phyloP scores from a whole-genome alignment of 129 eudicot species.

The Glebionis coronaria region DNA sequence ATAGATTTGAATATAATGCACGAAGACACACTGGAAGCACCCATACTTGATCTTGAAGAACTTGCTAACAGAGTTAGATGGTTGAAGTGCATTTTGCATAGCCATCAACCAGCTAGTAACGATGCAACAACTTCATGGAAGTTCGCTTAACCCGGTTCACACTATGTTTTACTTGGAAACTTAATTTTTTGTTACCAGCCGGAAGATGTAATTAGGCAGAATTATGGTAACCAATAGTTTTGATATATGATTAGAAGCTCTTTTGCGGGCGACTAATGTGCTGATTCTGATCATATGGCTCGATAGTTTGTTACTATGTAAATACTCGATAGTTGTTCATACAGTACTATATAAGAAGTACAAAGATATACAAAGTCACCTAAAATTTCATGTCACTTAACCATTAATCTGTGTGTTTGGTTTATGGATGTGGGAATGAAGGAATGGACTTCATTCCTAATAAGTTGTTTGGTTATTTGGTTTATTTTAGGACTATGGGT shows the following conservation, averaged over 20 bases:
- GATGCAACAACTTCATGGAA: conserved; percentile 10
- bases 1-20: conserved; percentile 19
- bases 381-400: too few relatives aligned
- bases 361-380: too few relatives aligned
- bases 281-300: too few relatives aligned
- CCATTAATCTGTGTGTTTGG: too few relatives aligned
- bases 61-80: conserved; percentile 57
- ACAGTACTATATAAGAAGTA: too few relatives aligned
- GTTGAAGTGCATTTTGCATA: conserved; percentile 42
- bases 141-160: neutral
- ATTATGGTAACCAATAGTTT: neutral
- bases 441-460: too few relatives aligned
- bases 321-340: too few relatives aligned
- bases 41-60: conserved; percentile 62
- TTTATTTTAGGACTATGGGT: too few relatives aligned
- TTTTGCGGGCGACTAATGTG: too few relatives aligned
- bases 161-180: neutral
- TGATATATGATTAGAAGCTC: too few relatives aligned
- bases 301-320: conserved; percentile 18
- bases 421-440: too few relatives aligned
- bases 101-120: neutral
- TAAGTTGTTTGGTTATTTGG: too few relatives aligned
- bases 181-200: neutral
- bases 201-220: neutral
- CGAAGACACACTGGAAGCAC: conserved; percentile 38